Evolutionary conservation across 441 rosid species (phyloP).

Genomic region (Iberis amara): DNA sequence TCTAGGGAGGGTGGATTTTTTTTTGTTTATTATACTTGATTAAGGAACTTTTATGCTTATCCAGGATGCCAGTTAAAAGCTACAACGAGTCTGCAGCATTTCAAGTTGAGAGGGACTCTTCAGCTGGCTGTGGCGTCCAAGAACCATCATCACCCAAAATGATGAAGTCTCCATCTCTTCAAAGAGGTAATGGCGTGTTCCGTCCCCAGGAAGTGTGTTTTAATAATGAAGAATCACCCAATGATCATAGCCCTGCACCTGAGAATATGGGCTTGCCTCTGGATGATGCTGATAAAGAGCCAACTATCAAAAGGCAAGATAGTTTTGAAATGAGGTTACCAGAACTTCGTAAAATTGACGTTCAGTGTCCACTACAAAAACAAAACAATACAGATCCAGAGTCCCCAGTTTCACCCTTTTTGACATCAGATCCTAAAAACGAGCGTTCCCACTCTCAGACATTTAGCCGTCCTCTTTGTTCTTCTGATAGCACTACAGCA

Average conservation of each 20-base stretch:
- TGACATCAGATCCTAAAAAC: conserved; percentile 93
- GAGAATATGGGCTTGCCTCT: conserved; percentile 57
- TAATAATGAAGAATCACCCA: conserved; percentile 65
- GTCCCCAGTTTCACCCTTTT: conserved; percentile 94
- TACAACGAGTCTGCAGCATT: conserved; percentile 56
- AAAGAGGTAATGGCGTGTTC: conserved; percentile 66
- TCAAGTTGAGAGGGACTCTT: conserved; percentile 81
- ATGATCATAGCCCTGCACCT: conserved; percentile 55
- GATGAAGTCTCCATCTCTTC: conserved; percentile 87
- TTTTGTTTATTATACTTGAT: conserved; percentile 20
- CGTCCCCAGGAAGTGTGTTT: conserved; percentile 48
- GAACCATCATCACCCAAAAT: conserved; percentile 84
- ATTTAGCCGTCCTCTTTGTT: conserved; percentile 80
- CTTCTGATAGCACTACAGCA: conserved; percentile 51
- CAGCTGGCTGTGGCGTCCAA: conserved; percentile 72
- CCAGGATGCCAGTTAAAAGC: conserved; percentile 83
- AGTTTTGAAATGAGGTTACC: conserved; percentile 93
- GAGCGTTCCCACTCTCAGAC: conserved; percentile 99
- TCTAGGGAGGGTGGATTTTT: not conserved
- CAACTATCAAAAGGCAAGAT: conserved; percentile 79
- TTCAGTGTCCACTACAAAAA: conserved; percentile 52
- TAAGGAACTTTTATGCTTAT: conserved; percentile 25
- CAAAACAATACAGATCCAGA: conserved; percentile 82
- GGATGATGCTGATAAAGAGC: conserved; percentile 63
- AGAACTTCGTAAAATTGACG: conserved; percentile 82